Evolutionary conservation across 257 asterid genomes (phyloP).

Genomic region (Solanum stenotomum): DNA sequence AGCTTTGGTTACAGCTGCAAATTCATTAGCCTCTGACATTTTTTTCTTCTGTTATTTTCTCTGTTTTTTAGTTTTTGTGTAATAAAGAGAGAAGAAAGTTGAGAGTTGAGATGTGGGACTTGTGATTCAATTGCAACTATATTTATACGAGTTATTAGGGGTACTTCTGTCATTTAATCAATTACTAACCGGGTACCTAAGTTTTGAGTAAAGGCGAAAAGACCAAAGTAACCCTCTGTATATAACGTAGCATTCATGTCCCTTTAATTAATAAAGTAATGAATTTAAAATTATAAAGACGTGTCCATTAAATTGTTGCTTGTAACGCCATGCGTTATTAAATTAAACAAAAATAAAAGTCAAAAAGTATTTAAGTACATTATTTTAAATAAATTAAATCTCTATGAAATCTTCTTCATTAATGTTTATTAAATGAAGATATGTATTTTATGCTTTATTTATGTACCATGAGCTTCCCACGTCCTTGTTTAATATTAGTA

Average conservation of each 20-base stretch:
- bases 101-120: background rate
- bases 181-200: background rate
- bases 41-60: background rate
- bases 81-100: background rate
- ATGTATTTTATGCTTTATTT: background rate
- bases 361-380: background rate
- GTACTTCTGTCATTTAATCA: background rate
- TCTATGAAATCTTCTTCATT: background rate
- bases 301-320: background rate
- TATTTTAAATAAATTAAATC: background rate
- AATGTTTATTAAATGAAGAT: background rate
- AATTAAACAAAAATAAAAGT: background rate
- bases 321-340: background rate
- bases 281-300: background rate
- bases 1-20: constrained; percentile 50
- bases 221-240: background rate
- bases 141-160: background rate
- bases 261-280: background rate
- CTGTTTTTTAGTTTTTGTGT: background rate
- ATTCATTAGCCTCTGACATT: constrained; percentile 56
- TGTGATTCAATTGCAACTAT: background rate
- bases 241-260: background rate
- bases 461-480: background rate
- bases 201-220: background rate
- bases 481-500: background rate